Base-by-base conservation (phyloP, 441 rosid species). In the Lagerstroemia fauriei region DNA sequence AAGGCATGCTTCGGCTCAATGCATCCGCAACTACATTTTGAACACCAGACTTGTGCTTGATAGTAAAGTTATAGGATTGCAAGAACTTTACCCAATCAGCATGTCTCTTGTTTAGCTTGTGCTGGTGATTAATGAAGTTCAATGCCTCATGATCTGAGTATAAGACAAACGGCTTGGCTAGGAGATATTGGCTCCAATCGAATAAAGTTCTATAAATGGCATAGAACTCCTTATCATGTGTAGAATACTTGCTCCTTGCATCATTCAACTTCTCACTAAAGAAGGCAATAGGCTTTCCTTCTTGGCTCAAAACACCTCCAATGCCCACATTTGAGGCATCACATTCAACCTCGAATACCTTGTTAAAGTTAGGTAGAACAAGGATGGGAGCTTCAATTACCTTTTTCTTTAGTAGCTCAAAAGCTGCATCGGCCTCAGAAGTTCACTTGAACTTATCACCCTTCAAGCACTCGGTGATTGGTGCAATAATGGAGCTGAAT, bases 241-340 rank as follows among this genome's bases (percentile, higher is more conserved):
- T 80, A 0, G 72, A 59, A 20, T 80, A 80, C 1, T 34, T 71
- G 1, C 14, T 24, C 3, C 9, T 4, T 5, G 66, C 5, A 9
- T 31, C 25, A 34, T 56, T 72, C 71, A 80, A 38, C 57, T 73
- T 73, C 16, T 80, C 72, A 73, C 69, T 71, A 12, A 51, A 53
- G 34, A 32, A 80, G 20, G 72, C 78, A 47, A 56, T 9, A 12
- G 72, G 78, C 7, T 24, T 51, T 12, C 83, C 78, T 17, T n/a
- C 56, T 46, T 80, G 31, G 17, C n/a, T 56, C 1, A 80, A 27
- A 7, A 73, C 31, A 25, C 2, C 78, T 16, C 78, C 29, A 41
- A 80, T 41, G 17, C 59, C 59, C 34, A 78, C n/a, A 24, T 65
- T 38, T 4, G 73, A 72, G 9, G 83, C 78, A 73, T 73, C 83